Evolutionary conservation across 805 yeast genomes (phyloP).

Genomic region (Ogataea paradorogensis): DNA sequence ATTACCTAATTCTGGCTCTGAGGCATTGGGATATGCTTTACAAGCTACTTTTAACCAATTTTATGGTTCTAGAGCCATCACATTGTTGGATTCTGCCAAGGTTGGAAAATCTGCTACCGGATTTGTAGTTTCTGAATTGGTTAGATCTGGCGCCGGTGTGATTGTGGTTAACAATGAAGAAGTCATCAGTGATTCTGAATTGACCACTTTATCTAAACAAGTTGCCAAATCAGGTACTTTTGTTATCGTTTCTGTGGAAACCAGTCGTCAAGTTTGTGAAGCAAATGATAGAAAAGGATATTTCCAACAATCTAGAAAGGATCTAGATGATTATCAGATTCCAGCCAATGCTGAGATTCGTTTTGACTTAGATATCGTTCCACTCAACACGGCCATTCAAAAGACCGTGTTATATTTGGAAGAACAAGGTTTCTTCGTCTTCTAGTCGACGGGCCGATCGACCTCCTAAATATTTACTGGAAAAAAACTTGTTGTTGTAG

Average conservation of each 20-base stretch:
- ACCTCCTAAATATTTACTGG: not conserved
- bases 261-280: constrained; percentile 45
- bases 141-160: constrained; percentile 90
- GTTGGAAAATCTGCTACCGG: constrained; percentile 42
- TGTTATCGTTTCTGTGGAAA: constrained; percentile 48
- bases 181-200: constrained; percentile 43
- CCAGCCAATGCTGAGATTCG: constrained; percentile 56
- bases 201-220: constrained; percentile 40
- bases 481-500: constrained; percentile 3
- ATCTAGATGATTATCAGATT: constrained; percentile 45
- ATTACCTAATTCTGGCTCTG: constrained; percentile 55
- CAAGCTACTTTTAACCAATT: constrained; percentile 89
- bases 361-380: constrained; percentile 50
- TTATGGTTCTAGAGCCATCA: constrained; percentile 77
- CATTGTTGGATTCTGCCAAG: constrained; percentile 43
- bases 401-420: constrained; percentile 71
- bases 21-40: constrained; percentile 74
- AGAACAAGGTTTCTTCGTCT: constrained; percentile 76
- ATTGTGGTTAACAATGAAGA: constrained; percentile 54
- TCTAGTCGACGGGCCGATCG: constrained; percentile 29
- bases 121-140: constrained; percentile 69
- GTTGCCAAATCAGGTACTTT: constrained; percentile 51
- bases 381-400: constrained; percentile 69
- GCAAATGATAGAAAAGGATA: constrained; percentile 50
- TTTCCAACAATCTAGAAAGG: constrained; percentile 43